Evolutionary conservation across 148 eudicot genomes (phyloP).

Genomic region (Arctostaphylos glauca): DNA sequence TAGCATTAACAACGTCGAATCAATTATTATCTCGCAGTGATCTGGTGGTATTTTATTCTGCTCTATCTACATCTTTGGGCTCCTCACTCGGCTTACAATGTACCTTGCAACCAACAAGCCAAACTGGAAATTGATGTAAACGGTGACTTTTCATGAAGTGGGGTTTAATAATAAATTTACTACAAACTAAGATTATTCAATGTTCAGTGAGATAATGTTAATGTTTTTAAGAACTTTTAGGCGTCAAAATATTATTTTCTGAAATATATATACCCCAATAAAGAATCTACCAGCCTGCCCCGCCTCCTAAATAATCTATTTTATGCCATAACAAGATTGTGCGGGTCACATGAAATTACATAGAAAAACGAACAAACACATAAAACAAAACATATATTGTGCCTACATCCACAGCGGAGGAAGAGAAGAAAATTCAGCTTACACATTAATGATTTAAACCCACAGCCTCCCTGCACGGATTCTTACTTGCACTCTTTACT

Average conservation of each 20-base stretch:
- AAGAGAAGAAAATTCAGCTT: not conserved
- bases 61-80: not conserved
- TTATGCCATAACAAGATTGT: not conserved
- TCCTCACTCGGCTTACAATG: not conserved
- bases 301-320: not conserved
- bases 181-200: too few species aligned
- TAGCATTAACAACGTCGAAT: not conserved
- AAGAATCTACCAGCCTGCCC: too few species aligned
- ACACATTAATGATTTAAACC: not conserved
- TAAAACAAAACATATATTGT: not conserved
- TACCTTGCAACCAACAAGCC: not conserved
- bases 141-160: too few species aligned
- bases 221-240: too few species aligned
- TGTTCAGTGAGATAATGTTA: too few species aligned
- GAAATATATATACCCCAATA: too few species aligned
- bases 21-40: not conserved
- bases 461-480: not conserved
- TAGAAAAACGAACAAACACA: not conserved
- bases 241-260: too few species aligned
- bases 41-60: not conserved
- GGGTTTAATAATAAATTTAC: too few species aligned
- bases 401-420: not conserved
- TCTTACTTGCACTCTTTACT: not conserved
- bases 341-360: not conserved
- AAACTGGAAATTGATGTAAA: not conserved